Evolutionary conservation across 805 yeast genomes (phyloP).

Genomic region (Nakazawaea populi): DNA sequence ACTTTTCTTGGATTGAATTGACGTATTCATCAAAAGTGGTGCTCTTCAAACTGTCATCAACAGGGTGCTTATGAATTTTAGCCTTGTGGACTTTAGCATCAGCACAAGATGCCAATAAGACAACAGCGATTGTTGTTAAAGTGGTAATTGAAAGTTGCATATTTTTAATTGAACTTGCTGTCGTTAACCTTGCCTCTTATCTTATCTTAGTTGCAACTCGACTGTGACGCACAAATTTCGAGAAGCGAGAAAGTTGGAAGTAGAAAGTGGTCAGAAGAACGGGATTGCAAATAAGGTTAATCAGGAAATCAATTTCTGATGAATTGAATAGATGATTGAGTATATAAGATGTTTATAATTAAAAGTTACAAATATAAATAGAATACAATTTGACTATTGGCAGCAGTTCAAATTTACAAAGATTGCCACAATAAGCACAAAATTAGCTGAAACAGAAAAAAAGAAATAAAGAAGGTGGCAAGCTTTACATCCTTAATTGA

Average conservation of each 20-base stretch:
- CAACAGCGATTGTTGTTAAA: slow-evolving; percentile 37
- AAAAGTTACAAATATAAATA: neutral
- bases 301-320: neutral
- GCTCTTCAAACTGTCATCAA: slow-evolving; percentile 40
- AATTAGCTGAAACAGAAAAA: neutral
- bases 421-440: neutral
- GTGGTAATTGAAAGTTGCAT: slow-evolving; percentile 29
- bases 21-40: slow-evolving; percentile 41
- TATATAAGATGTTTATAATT: too few species aligned
- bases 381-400: too few species aligned
- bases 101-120: slow-evolving; percentile 22
- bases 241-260: too few species aligned
- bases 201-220: neutral
- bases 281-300: too few species aligned
- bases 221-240: too few species aligned
- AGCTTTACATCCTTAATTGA: neutral
- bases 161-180: neutral
- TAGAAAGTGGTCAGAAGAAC: neutral
- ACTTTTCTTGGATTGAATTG: slow-evolving; percentile 41
- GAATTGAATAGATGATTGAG: neutral
- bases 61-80: slow-evolving; percentile 40
- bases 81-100: slow-evolving; percentile 44
- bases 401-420: too few species aligned
- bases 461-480: neutral
- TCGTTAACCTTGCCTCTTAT: neutral